Evolutionary conservation across 768 basidiomycete genomes (phyloP), one percentile per base, ranked within the genome.

Genomic region (Ephemerocybe angulata): DNA sequence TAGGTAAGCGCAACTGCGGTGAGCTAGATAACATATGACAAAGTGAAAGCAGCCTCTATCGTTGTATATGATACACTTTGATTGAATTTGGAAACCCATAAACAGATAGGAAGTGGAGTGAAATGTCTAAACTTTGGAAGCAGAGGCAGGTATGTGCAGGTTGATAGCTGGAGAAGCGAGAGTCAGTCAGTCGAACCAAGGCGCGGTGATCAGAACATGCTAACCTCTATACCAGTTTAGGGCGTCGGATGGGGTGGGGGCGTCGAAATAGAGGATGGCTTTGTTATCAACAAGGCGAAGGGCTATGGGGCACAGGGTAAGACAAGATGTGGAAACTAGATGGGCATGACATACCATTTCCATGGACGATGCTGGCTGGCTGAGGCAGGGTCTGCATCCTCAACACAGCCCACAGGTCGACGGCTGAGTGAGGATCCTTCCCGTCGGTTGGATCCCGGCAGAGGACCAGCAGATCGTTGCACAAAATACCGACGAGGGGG

Each of bases 341-440:
- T 40, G n/a, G 30, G 15, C 33, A 37, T 49, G 53, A 53, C 50
- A 59, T 65, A 89, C 90, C 83, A 67, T 89, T 93, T 38, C 90
- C 90, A 66, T 93, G 88, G 24, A 92, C 88, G 54, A 94, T 90
- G 60, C 88, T 92, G 17, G 91, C 93, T 4, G 91, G 93, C 63
- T 94, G 91, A 4, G 88, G 86, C 41, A 93, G 67, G 0, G 94
- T 96, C 69, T 95, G 93, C 93, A 99, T 93, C 40, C 96, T 81
- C 57, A 98, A 73, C 29, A 98, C 96, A 30, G 94, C 94, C 88
- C 93, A 98, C n/a, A 98, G 77, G 65, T 98, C 95, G 28, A 98
- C 93, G 22, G 66, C 71, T 3, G 83, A 85, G 43, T 76, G 73
- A 22, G 83, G 85, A 59, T 96, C 94, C 60, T 81, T 80, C 42